Base-by-base conservation (phyloP, 257 asterid genomes). In the Schizonepeta tenuifolia region DNA sequence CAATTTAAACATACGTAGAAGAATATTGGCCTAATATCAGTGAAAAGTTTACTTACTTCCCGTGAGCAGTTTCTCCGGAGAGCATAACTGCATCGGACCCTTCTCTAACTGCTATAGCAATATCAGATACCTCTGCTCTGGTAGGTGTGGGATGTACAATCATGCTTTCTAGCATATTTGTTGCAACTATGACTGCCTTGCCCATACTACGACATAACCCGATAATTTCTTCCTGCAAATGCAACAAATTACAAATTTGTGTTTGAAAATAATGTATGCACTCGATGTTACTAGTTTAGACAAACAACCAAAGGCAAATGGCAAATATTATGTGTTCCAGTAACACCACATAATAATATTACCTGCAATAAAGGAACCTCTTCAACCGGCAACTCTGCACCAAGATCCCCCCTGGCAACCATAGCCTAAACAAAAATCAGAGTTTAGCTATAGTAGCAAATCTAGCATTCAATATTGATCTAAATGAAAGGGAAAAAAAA, bases 331-430 rank as follows among this genome's bases (percentile, higher is more conserved):
- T 36, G 50, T 58, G 24, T 43, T 31, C 47, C 40, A 38, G 49
- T 61, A 40, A 36, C 41, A 36, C 31, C 53, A 36, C 33, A 50
- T n/a, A 31, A 12, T 11, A 43, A 18, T 26, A 47, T 67, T 80
- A 90, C 97, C 97, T 93, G 98, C 95, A 93, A 82, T 70, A 93
- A 71, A 63, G 97, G 98, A 73, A 90, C 98, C 81, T 93, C 98
- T 83, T 93, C 98, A 65, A 93, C 81, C 38, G 98, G 98, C 79
- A 93, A 80, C 86, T 90, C 96, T 51, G 97, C 97, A 56, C 98
- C 98, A 71, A 93, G 98, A 87, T 93, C 98, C 55, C 98, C 98
- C 81, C 98, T 88, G 63, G 97, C 97, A 85, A 93, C 98, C 97
- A 93, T 93, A 68, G 98, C 98, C 97, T 90, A 80, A 43, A 65